Evolutionary conservation across 495 filamentous ascomycete genomes (phyloP).

Genomic region (Lasiosphaeris hirsuta): DNA sequence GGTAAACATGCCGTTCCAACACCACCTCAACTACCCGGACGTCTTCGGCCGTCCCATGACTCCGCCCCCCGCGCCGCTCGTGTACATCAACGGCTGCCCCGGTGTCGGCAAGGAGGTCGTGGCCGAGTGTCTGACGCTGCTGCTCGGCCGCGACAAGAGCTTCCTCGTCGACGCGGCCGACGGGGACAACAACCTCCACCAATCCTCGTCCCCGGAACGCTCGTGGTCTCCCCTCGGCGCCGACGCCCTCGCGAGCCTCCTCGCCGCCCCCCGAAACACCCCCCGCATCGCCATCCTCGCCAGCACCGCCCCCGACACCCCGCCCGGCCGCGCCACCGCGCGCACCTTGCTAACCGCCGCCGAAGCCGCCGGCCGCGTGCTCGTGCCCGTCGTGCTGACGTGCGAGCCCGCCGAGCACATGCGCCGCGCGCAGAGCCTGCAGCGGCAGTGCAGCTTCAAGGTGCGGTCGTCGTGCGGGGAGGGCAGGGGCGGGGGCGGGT

Average conservation of each 20-base stretch:
- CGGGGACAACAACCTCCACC: background rate
- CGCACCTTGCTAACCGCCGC: constrained; percentile 18
- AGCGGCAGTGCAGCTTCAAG: constrained; percentile 19
- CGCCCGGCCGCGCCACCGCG: constrained; percentile 15
- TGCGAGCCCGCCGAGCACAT: constrained; percentile 18
- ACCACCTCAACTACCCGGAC: background rate
- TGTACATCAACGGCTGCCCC: constrained; percentile 30
- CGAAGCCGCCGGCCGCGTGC: constrained; percentile 11
- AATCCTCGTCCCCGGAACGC: too few species aligned
- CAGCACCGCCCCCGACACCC: constrained; percentile 19
- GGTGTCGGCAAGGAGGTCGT: constrained; percentile 31
- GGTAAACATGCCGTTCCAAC: background rate
- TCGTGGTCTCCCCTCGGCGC: too few species aligned
- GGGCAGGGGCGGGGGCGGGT: background rate
- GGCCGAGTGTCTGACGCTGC: constrained; percentile 24
- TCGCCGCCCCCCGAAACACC: constrained; percentile 11
- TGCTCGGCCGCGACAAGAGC: constrained; percentile 26
- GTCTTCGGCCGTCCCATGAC: constrained; percentile 1
- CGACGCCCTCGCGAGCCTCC: constrained; percentile 18
- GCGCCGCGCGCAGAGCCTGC: constrained; percentile 13
- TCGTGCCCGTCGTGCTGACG: constrained; percentile 19
- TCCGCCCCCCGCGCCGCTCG: constrained; percentile 21
- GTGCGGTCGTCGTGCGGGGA: background rate
- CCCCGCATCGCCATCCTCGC: constrained; percentile 22
- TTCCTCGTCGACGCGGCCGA: constrained; percentile 20